phyloP scores from a whole-genome alignment of 139 green algal genomes.

The Marvania coccoides region DNA sequence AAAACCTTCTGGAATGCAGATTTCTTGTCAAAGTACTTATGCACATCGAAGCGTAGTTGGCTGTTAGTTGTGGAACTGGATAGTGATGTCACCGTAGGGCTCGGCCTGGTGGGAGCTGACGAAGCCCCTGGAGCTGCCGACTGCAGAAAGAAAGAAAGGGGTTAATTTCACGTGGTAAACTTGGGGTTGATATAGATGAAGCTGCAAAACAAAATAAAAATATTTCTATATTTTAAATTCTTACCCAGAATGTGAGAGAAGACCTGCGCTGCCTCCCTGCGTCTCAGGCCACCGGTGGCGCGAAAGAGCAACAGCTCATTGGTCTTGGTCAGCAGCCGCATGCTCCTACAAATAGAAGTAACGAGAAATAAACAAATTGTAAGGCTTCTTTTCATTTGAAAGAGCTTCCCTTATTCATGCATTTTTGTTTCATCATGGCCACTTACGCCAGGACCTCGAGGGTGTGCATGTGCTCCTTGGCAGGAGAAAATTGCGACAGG shows the following conservation, averaged over 20 bases:
- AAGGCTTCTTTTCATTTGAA: no score
- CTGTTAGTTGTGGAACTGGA: neutral
- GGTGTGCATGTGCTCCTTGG: neutral
- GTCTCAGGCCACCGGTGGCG: neutral
- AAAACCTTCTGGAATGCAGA: neutral
- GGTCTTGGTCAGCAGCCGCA: neutral
- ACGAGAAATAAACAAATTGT: no score
- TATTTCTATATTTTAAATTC: no score
- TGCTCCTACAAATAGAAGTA: no score
- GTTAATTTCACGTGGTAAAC: no score
- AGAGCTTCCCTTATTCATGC: no score
- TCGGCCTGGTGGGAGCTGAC: neutral
- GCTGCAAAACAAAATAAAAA: no score
- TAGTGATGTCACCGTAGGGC: neutral
- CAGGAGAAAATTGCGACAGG: neutral
- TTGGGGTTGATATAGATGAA: no score
- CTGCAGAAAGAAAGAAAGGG: no score
- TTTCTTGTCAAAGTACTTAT: neutral
- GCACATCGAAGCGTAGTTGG: no score
- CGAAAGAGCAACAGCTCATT: neutral
- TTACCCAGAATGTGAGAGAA: conserved; percentile 10
- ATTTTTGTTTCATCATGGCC: no score
- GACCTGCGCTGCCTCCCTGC: neutral
- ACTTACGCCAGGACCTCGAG: neutral
- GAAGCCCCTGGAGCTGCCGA: neutral